A percentile compares a stretch with the other conserved stretches of the same genome.
Evolutionary conservation across 2,329 filamentous ascomycete genomes (phyloP).

Genomic region (Blastomyces percursus): DNA sequence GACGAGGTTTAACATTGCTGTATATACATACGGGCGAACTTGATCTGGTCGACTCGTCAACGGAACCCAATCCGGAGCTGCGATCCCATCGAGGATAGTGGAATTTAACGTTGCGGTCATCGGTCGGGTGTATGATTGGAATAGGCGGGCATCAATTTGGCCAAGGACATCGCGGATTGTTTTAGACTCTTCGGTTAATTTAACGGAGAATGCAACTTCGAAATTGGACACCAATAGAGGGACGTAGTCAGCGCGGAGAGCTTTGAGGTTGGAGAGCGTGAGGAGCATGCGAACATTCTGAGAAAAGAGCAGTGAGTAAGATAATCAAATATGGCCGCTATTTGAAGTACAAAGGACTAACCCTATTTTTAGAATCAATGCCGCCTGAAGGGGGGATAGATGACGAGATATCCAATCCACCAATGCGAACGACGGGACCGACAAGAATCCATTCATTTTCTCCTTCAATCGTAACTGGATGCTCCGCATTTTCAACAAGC

Average conservation of each 20-base stretch:
- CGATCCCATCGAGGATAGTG: conserved; percentile 64
- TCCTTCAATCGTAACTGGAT: conserved; percentile 52
- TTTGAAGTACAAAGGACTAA: conserved; percentile 34
- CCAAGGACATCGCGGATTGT: conserved; percentile 81
- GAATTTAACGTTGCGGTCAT: conserved; percentile 55
- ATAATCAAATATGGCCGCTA: conserved; percentile 84
- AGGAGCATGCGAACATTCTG: conserved; percentile 88
- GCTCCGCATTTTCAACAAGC: conserved; percentile 94
- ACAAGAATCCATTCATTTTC: conserved; percentile 44
- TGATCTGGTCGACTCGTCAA: conserved; percentile 50
- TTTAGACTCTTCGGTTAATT: conserved; percentile 84
- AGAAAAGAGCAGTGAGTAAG: conserved; percentile 1
- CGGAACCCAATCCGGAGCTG: conserved; percentile 60
- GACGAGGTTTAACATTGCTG: conserved; percentile 71
- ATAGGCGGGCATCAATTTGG: conserved; percentile 83
- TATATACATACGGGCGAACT: conserved; percentile 82
- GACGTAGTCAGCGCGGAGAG: conserved; percentile 69
- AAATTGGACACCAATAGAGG: conserved; percentile 85
- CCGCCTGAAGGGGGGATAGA: conserved; percentile 38
- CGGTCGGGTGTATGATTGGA: conserved; percentile 81
- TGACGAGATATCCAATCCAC: conserved; percentile 25
- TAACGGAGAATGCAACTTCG: conserved; percentile 86
- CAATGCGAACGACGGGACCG: conserved; percentile 22
- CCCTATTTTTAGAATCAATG: conserved; percentile 44
- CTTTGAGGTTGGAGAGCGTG: conserved; percentile 83